These are phyloP conservation scores for Penicillium expansum DNA, from an alignment of 2,329 filamentous ascomycete species.

Conservation along the genomic window DNA sequence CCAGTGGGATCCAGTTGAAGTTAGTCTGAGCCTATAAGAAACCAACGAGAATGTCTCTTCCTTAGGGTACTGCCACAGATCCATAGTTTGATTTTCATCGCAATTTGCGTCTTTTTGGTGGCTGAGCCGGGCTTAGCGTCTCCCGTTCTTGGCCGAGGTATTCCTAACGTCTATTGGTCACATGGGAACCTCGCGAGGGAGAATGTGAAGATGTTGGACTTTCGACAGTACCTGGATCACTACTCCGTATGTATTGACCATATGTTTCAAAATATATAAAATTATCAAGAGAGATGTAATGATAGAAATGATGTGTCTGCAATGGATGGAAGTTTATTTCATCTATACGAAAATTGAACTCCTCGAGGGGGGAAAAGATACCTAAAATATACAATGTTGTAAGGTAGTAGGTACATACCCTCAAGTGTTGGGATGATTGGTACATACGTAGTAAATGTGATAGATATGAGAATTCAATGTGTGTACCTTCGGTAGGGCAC, in stretches of 20 bases:
- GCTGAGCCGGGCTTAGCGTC: conserved; percentile 6
- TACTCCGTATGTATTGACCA: background rate
- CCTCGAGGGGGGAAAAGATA: background rate
- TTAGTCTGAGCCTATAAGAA: background rate
- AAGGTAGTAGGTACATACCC: background rate
- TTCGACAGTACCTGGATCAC: background rate
- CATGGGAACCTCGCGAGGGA: background rate
- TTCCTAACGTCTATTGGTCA: background rate
- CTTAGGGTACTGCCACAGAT: conserved; percentile 1
- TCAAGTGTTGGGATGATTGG: background rate
- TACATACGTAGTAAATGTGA: background rate
- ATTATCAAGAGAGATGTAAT: too few species aligned
- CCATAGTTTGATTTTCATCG: background rate
- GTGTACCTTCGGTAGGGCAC: background rate
- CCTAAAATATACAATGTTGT: background rate
- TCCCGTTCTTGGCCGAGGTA: background rate
- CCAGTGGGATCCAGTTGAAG: conserved; percentile 1
- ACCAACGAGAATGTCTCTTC: background rate
- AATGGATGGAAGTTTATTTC: too few species aligned
- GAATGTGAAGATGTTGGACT: background rate
- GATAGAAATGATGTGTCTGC: too few species aligned
- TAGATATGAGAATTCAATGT: background rate
- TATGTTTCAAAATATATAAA: background rate
- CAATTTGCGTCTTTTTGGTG: conserved; percentile 5
- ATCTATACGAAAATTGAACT: too few species aligned